These are phyloP conservation scores for Talaromyces marneffei DNA, from an alignment of 2,329 filamentous ascomycete species.

Conservation along the genomic window DNA sequence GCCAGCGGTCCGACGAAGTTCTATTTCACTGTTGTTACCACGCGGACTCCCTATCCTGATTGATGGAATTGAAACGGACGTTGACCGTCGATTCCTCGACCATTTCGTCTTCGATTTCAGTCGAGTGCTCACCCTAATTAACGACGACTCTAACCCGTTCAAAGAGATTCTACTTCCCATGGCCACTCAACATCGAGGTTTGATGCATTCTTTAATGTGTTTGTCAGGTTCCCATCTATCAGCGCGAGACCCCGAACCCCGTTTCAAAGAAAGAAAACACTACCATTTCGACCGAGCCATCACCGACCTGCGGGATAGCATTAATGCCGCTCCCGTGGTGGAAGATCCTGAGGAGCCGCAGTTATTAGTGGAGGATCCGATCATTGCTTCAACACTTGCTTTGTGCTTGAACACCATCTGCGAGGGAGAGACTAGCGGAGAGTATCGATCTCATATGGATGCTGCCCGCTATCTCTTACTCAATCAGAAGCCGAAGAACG, in stretches of 20 bases:
- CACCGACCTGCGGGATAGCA: conserved; percentile 36
- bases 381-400: conserved; percentile 55
- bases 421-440: conserved; percentile 56
- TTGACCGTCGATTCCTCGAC: conserved; percentile 74
- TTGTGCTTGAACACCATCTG: conserved; percentile 58
- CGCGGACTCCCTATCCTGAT: conserved; percentile 58
- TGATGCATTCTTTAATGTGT: conserved; percentile 87
- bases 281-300: conserved; percentile 48
- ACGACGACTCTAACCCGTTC: conserved; percentile 76
- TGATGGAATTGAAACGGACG: conserved; percentile 70
- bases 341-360: conserved; percentile 27
- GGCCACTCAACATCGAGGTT: conserved; percentile 68
- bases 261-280: conserved; percentile 49
- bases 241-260: conserved; percentile 46
- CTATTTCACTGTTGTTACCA: conserved; percentile 30
- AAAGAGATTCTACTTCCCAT: conserved; percentile 77
- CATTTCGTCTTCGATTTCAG: conserved; percentile 78
- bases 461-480: conserved; percentile 69
- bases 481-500: conserved; percentile 54
- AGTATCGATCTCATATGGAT: conserved; percentile 73
- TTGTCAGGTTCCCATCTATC: conserved; percentile 70
- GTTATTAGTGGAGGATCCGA: conserved; percentile 50
- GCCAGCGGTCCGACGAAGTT: conserved; percentile 27
- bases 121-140: conserved; percentile 73
- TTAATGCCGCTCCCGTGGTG: conserved; percentile 26